These are phyloP conservation scores for Venturia oleaginea DNA, from an alignment of 2,329 filamentous ascomycete species.

Conservation along the genomic window DNA sequence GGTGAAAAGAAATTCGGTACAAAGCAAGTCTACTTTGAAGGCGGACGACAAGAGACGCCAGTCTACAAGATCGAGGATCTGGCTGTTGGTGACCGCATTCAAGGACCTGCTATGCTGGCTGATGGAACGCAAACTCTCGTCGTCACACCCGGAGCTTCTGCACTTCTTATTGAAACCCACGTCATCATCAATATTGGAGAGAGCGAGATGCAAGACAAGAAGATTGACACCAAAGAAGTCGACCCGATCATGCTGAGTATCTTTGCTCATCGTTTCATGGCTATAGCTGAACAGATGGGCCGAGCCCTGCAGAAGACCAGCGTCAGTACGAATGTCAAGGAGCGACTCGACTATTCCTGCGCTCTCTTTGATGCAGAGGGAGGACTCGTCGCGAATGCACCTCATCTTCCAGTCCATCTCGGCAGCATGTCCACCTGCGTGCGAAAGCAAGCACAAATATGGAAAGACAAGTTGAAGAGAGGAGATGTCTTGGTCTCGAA, in stretches of 20 bases:
- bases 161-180: constrained; percentile 73
- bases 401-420: constrained; percentile 72
- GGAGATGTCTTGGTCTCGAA: constrained; percentile 80
- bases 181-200: constrained; percentile 78
- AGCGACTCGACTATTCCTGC: constrained; percentile 74
- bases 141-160: constrained; percentile 67
- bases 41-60: constrained; percentile 65
- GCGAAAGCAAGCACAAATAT: constrained; percentile 67
- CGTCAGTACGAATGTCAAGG: constrained; percentile 72
- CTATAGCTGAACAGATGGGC: constrained; percentile 79
- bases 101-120: constrained; percentile 76
- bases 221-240: constrained; percentile 46
- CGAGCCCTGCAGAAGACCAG: constrained; percentile 69
- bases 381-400: constrained; percentile 69
- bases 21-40: constrained; percentile 74
- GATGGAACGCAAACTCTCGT: constrained; percentile 90
- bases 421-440: constrained; percentile 83
- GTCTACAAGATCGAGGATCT: constrained; percentile 76
- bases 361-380: constrained; percentile 70
- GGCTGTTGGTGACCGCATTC: constrained; percentile 59
- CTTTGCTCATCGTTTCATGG: constrained; percentile 77
- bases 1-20: constrained; percentile 57
- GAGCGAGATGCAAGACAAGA: constrained; percentile 38
- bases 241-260: constrained; percentile 72
- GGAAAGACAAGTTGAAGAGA: constrained; percentile 66